Conservation (phyloP, 2,329 filamentous ascomycete genomes). For the Thielaviopsis euricoi region DNA sequence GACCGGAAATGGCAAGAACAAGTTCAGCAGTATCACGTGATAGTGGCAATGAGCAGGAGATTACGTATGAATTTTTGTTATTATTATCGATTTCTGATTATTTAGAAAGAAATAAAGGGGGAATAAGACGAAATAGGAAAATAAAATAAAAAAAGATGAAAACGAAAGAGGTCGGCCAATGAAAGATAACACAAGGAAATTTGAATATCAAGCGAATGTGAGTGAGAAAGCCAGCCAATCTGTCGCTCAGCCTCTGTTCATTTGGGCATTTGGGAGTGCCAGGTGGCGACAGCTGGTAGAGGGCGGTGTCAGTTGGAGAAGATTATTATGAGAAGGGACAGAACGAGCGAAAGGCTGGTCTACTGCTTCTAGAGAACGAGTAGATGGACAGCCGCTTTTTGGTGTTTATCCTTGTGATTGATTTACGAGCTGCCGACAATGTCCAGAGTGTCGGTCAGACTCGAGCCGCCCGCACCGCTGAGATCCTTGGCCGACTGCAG, state of each 20-base stretch:
- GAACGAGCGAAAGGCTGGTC: not conserved
- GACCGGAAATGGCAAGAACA: not conserved
- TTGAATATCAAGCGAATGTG: not conserved
- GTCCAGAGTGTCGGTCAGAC: not conserved
- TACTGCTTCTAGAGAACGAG: not conserved
- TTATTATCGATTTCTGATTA: too few species aligned
- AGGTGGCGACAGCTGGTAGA: not conserved
- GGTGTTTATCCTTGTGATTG: too few species aligned
- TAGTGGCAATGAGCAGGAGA: not conserved
- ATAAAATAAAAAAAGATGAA: not conserved
- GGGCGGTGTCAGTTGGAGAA: not conserved
- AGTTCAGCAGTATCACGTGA: not conserved
- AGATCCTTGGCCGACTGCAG: conserved; percentile 1
- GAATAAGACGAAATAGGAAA: not conserved
- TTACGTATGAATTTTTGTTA: too few species aligned
- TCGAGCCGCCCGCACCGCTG: not conserved
- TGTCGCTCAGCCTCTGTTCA: not conserved
- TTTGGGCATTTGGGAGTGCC: too few species aligned
- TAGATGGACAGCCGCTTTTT: not conserved
- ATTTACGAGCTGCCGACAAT: not conserved
- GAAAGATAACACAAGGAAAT: not conserved
- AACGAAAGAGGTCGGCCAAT: not conserved
- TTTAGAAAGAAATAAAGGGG: not conserved
- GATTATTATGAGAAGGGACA: not conserved
- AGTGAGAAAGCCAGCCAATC: not conserved